Evolutionary conservation across 2,329 filamentous ascomycete species (phyloP).

Genomic region (Alternaria conjuncta): DNA sequence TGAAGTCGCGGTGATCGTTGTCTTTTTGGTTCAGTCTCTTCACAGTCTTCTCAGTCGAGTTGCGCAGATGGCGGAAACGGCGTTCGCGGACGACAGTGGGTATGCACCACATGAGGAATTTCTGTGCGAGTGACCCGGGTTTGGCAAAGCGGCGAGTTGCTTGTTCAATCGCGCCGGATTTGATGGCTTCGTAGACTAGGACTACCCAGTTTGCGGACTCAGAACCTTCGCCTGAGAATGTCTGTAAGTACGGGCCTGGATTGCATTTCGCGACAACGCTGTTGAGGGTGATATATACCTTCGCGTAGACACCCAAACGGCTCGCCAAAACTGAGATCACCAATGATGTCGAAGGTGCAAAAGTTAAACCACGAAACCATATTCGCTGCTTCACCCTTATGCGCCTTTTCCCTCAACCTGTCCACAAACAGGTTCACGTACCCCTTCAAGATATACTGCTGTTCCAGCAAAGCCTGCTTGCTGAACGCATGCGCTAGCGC

Average conservation of each 20-base stretch:
- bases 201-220: constrained; percentile 44
- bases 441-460: constrained; percentile 48
- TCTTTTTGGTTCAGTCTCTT: constrained; percentile 36
- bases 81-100: constrained; percentile 35
- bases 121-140: constrained; percentile 31
- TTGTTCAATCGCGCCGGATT: constrained; percentile 41
- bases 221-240: constrained; percentile 31
- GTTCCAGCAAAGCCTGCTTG: constrained; percentile 48
- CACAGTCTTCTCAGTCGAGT: constrained; percentile 40
- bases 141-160: constrained; percentile 37
- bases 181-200: constrained; percentile 44
- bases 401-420: constrained; percentile 45
- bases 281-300: constrained; percentile 9
- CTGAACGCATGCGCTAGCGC: constrained; percentile 52
- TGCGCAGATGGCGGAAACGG: constrained; percentile 34
- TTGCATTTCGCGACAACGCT: too few relatives aligned
- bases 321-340: constrained; percentile 41
- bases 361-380: constrained; percentile 46
- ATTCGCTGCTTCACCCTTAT: constrained; percentile 36
- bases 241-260: neutral
- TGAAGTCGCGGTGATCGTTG: constrained; percentile 43
- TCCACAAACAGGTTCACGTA: constrained; percentile 52
- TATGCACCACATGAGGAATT: constrained; percentile 39
- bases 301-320: constrained; percentile 42
- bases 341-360: constrained; percentile 44